A percentile compares a stretch with the other conserved stretches of the same genome.
These are phyloP conservation scores for Amanita rimosa DNA, from an alignment of 768 basidiomycete genomes.

Conservation along the genomic window DNA sequence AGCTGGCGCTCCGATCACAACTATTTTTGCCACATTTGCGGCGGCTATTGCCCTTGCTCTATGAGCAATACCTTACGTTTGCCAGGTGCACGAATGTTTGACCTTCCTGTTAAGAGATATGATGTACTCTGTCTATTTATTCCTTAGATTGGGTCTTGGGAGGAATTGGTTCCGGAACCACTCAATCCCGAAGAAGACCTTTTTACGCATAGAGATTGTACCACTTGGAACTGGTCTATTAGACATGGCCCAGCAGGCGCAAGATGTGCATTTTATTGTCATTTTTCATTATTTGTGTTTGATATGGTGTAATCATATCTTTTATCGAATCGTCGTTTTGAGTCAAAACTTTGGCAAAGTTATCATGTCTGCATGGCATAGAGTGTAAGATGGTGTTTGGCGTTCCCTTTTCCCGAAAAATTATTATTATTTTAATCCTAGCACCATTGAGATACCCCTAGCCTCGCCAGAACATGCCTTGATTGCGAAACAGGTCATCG, in stretches of 20 bases:
- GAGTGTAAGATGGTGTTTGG: constrained; percentile 3
- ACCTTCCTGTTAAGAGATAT: neutral
- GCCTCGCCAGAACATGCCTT: constrained; percentile 59
- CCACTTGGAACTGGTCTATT: neutral
- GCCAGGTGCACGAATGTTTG: neutral
- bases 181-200: neutral
- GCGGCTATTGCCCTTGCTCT: constrained; percentile 25
- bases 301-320: constrained; percentile 5
- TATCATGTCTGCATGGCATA: constrained; percentile 7
- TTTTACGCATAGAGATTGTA: constrained; percentile 2
- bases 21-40: constrained; percentile 23
- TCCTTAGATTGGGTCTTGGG: neutral
- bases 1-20: constrained; percentile 28
- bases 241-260: constrained; percentile 3
- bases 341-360: neutral
- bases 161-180: neutral
- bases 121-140: neutral
- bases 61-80: constrained; percentile 20
- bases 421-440: constrained; percentile 5
- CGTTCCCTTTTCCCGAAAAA: neutral
- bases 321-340: neutral
- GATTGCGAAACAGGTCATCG: constrained; percentile 76
- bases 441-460: constrained; percentile 73
- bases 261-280: neutral
- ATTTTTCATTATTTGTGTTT: neutral